Evolutionary conservation across 139 green algal species (phyloP).

Genomic region (Closterium sp.): DNA sequence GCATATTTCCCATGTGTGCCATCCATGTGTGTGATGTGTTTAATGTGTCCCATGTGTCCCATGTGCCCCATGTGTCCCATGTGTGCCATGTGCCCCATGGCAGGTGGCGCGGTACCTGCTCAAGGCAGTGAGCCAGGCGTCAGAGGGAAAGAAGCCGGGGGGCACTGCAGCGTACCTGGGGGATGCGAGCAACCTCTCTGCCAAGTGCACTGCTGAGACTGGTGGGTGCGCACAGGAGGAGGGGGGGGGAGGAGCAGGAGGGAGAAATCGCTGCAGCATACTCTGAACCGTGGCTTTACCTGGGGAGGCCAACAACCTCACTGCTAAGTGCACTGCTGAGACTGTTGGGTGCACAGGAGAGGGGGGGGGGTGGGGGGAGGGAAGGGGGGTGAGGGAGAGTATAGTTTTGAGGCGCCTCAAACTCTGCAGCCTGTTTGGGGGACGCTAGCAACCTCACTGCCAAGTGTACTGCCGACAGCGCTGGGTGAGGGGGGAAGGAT

Average conservation of each 20-base stretch:
- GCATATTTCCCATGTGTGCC: too few relatives aligned
- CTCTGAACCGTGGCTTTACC: too few relatives aligned
- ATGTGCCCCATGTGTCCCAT: not conserved
- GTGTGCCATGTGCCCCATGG: not conserved
- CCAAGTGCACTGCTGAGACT: not conserved
- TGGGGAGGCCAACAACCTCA: constrained; percentile 1
- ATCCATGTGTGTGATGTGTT: too few relatives aligned
- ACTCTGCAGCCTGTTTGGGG: not conserved
- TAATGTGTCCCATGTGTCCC: too few relatives aligned
- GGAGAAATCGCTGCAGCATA: too few relatives aligned
- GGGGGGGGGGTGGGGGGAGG: too few relatives aligned
- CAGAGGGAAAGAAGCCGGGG: constrained; percentile 2
- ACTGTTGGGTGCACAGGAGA: not conserved
- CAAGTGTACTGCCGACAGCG: too few relatives aligned
- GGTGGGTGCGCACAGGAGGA: not conserved
- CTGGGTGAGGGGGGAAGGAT: too few relatives aligned
- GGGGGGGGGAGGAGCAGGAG: not conserved
- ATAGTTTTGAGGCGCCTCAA: not conserved
- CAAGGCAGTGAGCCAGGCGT: constrained; percentile 17
- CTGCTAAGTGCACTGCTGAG: not conserved
- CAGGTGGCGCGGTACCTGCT: constrained; percentile 44
- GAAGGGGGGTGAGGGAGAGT: not conserved
- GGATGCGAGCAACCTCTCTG: not conserved
- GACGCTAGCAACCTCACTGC: too few relatives aligned
- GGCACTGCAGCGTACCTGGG: constrained; percentile 31